Conservation (phyloP, 1,284 basidiomycete species). For the Cutaneotrichosporon daszewskae region DNA sequence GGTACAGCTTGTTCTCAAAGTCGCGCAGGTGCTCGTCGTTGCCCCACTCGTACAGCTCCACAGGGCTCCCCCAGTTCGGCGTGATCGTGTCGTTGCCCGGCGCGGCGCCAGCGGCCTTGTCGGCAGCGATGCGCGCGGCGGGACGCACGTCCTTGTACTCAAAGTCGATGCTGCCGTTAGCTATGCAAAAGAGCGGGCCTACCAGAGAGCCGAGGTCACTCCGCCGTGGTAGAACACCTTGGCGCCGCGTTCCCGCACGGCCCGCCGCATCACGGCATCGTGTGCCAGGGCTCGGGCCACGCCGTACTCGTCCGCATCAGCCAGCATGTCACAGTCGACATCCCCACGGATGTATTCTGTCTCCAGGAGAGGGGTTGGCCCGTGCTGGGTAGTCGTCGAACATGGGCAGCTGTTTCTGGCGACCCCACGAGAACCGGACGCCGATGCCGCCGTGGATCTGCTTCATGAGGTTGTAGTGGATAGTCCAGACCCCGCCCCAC, state of each 20-base stretch:
- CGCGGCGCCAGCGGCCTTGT: slow-evolving; percentile 2
- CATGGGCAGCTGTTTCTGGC: slow-evolving; percentile 43
- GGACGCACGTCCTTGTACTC: slow-evolving; percentile 38
- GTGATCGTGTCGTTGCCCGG: slow-evolving; percentile 4
- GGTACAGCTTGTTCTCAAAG: slow-evolving; percentile 43
- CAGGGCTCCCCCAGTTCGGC: slow-evolving; percentile 39
- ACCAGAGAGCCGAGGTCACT: slow-evolving; percentile 22
- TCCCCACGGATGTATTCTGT: slow-evolving; percentile 29
- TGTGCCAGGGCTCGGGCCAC: slow-evolving; percentile 36
- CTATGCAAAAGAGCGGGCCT: no score
- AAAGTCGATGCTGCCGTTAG: slow-evolving; percentile 40
- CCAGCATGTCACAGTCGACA: slow-evolving; percentile 50
- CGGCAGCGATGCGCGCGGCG: slow-evolving; percentile 22
- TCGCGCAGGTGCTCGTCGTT: slow-evolving; percentile 31
- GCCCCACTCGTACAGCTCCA: slow-evolving; percentile 43
- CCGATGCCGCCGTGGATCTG: slow-evolving; percentile 48
- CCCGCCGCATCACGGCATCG: slow-evolving; percentile 40
- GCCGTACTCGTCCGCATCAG: slow-evolving; percentile 47
- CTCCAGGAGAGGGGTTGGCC: slow-evolving; percentile 24
- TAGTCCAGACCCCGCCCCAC: slow-evolving; percentile 48
- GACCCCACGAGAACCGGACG: slow-evolving; percentile 46
- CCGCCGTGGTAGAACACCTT: slow-evolving; percentile 46
- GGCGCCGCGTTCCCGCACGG: slow-evolving; percentile 43
- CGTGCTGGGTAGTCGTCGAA: slow-evolving; percentile 36
- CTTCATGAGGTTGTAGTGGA: slow-evolving; percentile 52